A percentile compares a stretch with the other conserved stretches of the same genome.
Evolutionary conservation across 1,284 basidiomycete genomes (phyloP).

Genomic region (Melampsora abietis-canadensis): DNA sequence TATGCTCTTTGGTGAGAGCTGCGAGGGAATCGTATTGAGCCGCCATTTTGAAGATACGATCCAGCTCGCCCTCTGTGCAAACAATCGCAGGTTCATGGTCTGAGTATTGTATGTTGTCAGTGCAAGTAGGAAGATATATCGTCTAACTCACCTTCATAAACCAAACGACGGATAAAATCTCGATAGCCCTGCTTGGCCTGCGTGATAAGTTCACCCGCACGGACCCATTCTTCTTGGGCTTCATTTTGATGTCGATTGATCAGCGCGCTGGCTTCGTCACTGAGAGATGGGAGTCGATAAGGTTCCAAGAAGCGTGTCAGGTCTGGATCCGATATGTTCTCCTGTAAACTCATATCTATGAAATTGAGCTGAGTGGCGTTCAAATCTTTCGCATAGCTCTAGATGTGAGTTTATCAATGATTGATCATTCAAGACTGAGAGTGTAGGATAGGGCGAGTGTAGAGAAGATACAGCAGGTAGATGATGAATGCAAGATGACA

Average conservation of each 20-base stretch:
- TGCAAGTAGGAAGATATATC: no score
- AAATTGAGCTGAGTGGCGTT: no score
- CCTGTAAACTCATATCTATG: no score
- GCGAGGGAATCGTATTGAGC: neutral
- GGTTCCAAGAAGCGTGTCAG: no score
- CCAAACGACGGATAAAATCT: constrained; percentile 14
- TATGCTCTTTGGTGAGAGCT: neutral
- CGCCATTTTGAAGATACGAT: constrained; percentile 1
- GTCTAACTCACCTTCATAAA: constrained; percentile 29
- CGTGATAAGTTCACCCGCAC: constrained; percentile 3
- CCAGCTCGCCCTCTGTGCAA: constrained; percentile 26
- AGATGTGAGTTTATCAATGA: constrained; percentile 2
- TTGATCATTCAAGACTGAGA: no score
- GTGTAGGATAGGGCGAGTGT: no score
- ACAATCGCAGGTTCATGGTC: no score
- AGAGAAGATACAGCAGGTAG: no score
- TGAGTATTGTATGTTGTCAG: no score
- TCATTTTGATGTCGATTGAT: constrained; percentile 6
- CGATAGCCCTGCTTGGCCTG: constrained; percentile 28
- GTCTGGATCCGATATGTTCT: no score
- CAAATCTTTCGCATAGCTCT: neutral
- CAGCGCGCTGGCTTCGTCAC: constrained; percentile 1
- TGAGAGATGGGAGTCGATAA: neutral
- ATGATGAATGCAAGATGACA: no score
- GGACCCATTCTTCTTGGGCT: constrained; percentile 19